Base-by-base conservation (phyloP, 768 basidiomycete species). In the Flagelloscypha sp. region DNA sequence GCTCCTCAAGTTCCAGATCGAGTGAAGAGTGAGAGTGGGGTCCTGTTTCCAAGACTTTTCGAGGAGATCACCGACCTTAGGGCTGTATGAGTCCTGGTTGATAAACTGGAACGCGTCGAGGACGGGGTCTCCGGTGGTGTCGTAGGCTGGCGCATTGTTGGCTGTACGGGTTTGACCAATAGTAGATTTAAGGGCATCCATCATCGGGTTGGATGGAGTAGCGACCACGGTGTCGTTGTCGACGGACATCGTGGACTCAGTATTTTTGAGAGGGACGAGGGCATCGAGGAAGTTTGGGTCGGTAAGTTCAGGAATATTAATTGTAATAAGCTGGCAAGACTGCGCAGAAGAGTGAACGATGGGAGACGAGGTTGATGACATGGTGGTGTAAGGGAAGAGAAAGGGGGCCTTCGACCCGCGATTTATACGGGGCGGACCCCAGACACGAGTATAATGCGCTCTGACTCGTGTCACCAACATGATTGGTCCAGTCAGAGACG, bases 1-100 rank as follows among this genome's bases (percentile, higher is more conserved):
- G 24, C 76, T 81, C 21, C 81, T 55, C 30, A 70, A 48, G 39
- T 76, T 72, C 76, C 79, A 84, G 41, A 86, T 79, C 37, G 83
- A 58, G 22, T 66, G 64, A 24, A 84, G 61, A 1, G 81, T 79
- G n/a, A 76, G 44, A 6, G 49, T 42, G 0, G 78, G 58, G 46
- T 82, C 74, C 40, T 76, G 70, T 17, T 47, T 51, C 80, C 80
- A 85, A 2, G 78, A 65, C 5, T 63, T 56, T 0, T 50, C 46
- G 1, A 84, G 63, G 30, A 62, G 48, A 0, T 30, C 24, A 32
- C 63, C 53, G 13, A 76, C 46, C 0, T 41, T 30, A 0, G 19
- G 12, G 2, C 48, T 46, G 2, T 36, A 13, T 0, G 55, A 40
- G 11, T 53, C 45, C 1, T 47, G 46, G 6, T 52, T 53, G 11